A percentile compares a stretch with the other conserved stretches of the same genome.
phyloP scores from a whole-genome alignment of 2,329 filamentous ascomycete genomes.

The Hypoxylon sp. region DNA sequence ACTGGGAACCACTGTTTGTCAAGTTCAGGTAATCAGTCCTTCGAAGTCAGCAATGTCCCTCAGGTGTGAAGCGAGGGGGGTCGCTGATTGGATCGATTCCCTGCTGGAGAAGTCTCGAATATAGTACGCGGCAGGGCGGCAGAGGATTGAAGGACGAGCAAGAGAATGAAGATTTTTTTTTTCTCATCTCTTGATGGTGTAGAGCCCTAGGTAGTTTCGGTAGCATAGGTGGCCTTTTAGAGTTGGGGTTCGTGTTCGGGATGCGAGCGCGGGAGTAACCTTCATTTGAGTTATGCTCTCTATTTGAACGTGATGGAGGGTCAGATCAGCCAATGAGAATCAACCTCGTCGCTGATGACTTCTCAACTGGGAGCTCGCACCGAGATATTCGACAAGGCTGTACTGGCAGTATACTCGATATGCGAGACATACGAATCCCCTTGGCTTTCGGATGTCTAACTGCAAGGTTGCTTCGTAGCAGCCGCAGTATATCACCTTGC shows the following conservation, averaged over 20 bases:
- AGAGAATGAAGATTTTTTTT: slow-evolving; percentile 8
- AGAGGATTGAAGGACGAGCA: slow-evolving; percentile 31
- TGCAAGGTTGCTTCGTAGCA: slow-evolving; percentile 1
- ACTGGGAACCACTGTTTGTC: slow-evolving; percentile 30
- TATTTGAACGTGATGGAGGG: slow-evolving; percentile 34
- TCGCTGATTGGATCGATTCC: slow-evolving; percentile 24
- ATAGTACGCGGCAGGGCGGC: slow-evolving; percentile 35
- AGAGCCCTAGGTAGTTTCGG: slow-evolving; percentile 11
- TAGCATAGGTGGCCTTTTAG: slow-evolving; percentile 34
- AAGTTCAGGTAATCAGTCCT: slow-evolving; percentile 31
- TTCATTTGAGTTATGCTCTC: slow-evolving; percentile 32
- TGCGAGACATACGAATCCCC: slow-evolving; percentile 26
- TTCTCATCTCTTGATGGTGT: slow-evolving; percentile 25
- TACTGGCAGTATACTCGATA: slow-evolving; percentile 22
- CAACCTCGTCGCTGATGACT: slow-evolving; percentile 31
- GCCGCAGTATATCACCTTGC: not conserved
- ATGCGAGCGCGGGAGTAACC: slow-evolving; percentile 38
- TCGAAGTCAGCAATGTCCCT: slow-evolving; percentile 1
- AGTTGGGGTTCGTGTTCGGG: slow-evolving; percentile 37
- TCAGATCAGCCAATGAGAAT: slow-evolving; percentile 33
- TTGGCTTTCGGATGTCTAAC: slow-evolving; percentile 13
- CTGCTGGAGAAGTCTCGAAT: slow-evolving; percentile 31
- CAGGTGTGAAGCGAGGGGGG: slow-evolving; percentile 2
- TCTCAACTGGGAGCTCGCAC: slow-evolving; percentile 41
- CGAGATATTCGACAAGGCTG: slow-evolving; percentile 36